Conservation (phyloP, 2,329 filamentous ascomycete genomes). For the Colletotrichum sp. region DNA sequence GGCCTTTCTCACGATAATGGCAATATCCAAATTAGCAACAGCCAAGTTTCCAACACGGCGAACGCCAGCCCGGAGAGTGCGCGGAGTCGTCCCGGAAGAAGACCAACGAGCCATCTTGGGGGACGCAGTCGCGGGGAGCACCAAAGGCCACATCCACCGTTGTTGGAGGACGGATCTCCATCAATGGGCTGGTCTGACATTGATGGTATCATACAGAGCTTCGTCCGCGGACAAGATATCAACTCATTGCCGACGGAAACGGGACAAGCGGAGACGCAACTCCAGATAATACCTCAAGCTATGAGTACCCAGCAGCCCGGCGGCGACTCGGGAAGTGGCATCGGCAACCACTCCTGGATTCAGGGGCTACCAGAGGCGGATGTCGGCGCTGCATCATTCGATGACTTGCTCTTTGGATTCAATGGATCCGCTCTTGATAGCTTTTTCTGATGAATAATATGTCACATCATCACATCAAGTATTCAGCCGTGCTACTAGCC, state of each 20-base stretch:
- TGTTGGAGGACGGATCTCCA: not conserved
- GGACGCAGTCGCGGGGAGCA: not conserved
- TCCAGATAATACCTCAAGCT: not conserved
- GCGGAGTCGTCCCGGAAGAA: not conserved
- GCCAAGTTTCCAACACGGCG: not conserved
- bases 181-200: slow-evolving; percentile 34
- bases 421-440: slow-evolving; percentile 33
- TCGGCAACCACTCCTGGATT: not conserved
- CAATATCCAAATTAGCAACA: not conserved
- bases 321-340: not conserved
- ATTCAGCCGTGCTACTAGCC: not conserved
- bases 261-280: not conserved
- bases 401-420: slow-evolving; percentile 36
- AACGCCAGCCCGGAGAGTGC: not conserved
- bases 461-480: not conserved
- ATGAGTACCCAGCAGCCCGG: not conserved
- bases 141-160: not conserved
- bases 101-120: not conserved
- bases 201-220: slow-evolving; percentile 41
- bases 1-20: not conserved
- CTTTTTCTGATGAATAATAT: slow-evolving; percentile 15
- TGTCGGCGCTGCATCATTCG: slow-evolving; percentile 22
- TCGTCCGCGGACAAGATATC: slow-evolving; percentile 28
- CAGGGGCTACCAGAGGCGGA: not conserved
- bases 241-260: not conserved